Base-by-base conservation (phyloP, 2,329 filamentous ascomycete genomes). In the Helotiales sp. region DNA sequence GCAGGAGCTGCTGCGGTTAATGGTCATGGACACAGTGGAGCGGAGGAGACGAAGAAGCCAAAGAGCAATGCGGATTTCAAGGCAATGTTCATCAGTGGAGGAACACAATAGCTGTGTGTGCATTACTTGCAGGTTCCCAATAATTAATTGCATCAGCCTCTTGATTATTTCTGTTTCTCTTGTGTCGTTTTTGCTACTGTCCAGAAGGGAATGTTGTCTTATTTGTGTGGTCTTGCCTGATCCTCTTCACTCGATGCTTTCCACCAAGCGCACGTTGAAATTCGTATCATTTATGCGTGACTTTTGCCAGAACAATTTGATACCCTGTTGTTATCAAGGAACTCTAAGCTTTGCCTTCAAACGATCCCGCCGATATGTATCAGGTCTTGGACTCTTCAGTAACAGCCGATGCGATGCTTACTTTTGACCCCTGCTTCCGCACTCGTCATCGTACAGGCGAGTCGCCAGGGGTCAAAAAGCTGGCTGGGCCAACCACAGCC, bases 1-100 rank as follows among this genome's bases (percentile, higher is more conserved):
- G 55, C 58, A 50, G 60, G 62, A 55, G 70, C 61, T 20, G 68
- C 61, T 22, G 67, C 64, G 22, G 69, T 67, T 50, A 73, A 68
- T 63, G 71, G 58, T 17, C 28, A 67, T 40, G 61, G 24, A 45
- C 13, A 32, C 66, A 69, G 60, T 71, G 74, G 70, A 22, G 20
- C 20, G 15, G 64, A 69, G 2, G 72, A 70, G 13, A 72, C 69
- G 37, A 73, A 74, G 11, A 72, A 78, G 58, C 72, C 77, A 20
- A 87, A 85, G 79, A 86, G 81, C 72, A 87, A 87, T 75, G 83
- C 84, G 1, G 85, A 87, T 73, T 87, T 87, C 71, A 87, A 84
- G 76, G 83, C 84, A 30, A 74, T 77, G 74, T 77, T 77, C 69
- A 59, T 73, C n/a, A 72, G 66, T 72, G 75, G 69, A n/a, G 69